These are phyloP conservation scores for Larix kaempferi DNA, from an alignment of 75 land plant species.

Conservation along the genomic window DNA sequence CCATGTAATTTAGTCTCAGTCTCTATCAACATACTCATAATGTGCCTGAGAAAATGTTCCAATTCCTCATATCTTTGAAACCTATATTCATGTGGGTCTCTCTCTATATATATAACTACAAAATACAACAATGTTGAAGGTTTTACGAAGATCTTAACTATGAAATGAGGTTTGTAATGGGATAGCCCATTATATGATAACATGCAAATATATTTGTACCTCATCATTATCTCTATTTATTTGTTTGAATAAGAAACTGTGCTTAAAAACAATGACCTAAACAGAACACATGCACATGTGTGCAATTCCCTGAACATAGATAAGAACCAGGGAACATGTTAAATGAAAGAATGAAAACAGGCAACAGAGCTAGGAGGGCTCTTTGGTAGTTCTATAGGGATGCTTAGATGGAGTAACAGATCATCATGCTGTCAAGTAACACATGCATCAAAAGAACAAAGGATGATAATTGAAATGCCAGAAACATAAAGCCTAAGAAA, in stretches of 20 bases:
- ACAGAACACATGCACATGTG: background rate
- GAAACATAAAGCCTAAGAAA: background rate
- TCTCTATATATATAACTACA: too few relatives aligned
- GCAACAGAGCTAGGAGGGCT: background rate
- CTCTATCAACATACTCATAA: too few relatives aligned
- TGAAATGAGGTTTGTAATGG: background rate
- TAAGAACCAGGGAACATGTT: background rate
- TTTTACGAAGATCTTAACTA: background rate
- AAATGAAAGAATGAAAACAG: background rate
- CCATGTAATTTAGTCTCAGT: too few relatives aligned
- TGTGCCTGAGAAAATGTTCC: too few relatives aligned
- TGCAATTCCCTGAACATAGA: background rate
- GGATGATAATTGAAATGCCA: background rate
- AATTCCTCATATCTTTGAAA: too few relatives aligned
- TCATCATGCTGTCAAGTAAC: constrained; percentile 2
- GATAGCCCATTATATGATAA: background rate
- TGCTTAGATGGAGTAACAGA: background rate
- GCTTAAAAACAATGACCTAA: background rate
- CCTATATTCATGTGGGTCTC: too few relatives aligned
- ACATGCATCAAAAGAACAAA: background rate
- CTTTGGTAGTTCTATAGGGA: background rate
- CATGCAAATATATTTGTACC: background rate
- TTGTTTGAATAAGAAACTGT: background rate
- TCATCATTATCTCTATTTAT: background rate
- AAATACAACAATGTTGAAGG: too few relatives aligned